Percentiles rank a stretch among this genome's conserved stretches.
Conservation (phyloP, 208 protist genomes). For the Angomonas deanei region DNA sequence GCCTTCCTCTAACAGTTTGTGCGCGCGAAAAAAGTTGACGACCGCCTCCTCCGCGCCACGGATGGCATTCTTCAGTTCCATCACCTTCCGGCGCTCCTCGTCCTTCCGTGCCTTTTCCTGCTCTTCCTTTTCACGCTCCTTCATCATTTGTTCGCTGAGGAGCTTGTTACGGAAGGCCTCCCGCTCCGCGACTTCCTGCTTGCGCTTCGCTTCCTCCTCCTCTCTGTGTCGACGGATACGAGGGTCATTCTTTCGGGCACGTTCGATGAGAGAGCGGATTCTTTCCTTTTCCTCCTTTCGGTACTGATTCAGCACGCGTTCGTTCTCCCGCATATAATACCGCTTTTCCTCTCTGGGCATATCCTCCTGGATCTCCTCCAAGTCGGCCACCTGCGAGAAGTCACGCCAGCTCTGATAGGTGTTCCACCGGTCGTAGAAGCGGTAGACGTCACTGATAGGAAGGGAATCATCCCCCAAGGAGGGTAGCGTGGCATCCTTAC, state of each 20-base stretch:
- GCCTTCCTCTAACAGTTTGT: conserved; percentile 52
- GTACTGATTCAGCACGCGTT: conserved; percentile 74
- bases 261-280: conserved; percentile 85
- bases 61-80: conserved; percentile 46
- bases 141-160: conserved; percentile 53
- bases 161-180: conserved; percentile 70
- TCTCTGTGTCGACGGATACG: conserved; percentile 81
- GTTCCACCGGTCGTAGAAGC: conserved; percentile 96
- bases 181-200: conserved; percentile 46
- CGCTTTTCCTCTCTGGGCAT: conserved; percentile 95
- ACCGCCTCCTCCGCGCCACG: conserved; percentile 41
- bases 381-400: conserved; percentile 92
- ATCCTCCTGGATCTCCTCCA: conserved; percentile 88
- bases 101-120: conserved; percentile 26
- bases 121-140: conserved; percentile 37
- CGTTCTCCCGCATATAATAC: conserved; percentile 96
- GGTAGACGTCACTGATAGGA: conserved; percentile 61
- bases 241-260: conserved; percentile 90
- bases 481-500: conserved; percentile 48
- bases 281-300: conserved; percentile 88
- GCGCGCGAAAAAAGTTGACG: conserved; percentile 34
- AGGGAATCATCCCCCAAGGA: conserved; percentile 72
- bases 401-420: conserved; percentile 94
- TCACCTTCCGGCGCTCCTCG: conserved; percentile 23
- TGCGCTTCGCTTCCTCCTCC: conserved; percentile 67